Base-by-base conservation (phyloP, 257 asterid species). In the Capsicum chinense region DNA sequence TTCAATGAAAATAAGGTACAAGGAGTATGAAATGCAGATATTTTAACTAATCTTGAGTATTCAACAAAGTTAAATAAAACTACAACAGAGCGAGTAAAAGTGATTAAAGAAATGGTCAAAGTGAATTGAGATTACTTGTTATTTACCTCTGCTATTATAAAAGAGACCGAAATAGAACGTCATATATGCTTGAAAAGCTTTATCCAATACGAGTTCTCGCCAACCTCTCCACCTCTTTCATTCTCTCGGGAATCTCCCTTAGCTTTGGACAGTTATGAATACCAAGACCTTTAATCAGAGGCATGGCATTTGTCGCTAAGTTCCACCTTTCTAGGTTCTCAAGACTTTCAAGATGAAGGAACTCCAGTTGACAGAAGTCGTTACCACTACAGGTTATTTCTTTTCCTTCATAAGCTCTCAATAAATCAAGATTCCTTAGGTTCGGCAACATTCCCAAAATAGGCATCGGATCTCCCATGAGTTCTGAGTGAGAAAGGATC, bases 391-490 rank as follows among this genome's bases (percentile, higher is more conserved):
- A 68, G 10, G 3, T 37, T 1, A 68, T 68, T 16, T 68, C 78
- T 39, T 39, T 37, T 39, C 78, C 78, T 68, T 68, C 26, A 4
- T 68, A 68, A 68, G 78, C 54, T 39, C 2, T 6, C 2, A 3
- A 6, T 4, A 68, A 1, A 3, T 8, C 42, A 7, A 68, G 78
- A 39, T 68, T 3, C 52, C 78, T 37, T 68, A 68, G 26, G 21
- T 68, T 68, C 39, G 78, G 78, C 78, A 68, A 37, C 54, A 7
- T 68, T 15, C 78, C 78, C 6, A 68, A 6, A 17, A 68, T 68
- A 68, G 13, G 7, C 78, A 68, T 68, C 1, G 54, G 78, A 68
- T 68, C 78, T 37, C 39, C 54, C 3, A 15, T 39, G 14, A 68
- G 54, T 37, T 15, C 7, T 16, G 78, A 68, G n/a, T 14, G 0